Evolutionary conservation across 1,284 basidiomycete species (phyloP), one percentile per base, ranked within the genome.

Genomic region (Apiotrichum akiyoshidainum): DNA sequence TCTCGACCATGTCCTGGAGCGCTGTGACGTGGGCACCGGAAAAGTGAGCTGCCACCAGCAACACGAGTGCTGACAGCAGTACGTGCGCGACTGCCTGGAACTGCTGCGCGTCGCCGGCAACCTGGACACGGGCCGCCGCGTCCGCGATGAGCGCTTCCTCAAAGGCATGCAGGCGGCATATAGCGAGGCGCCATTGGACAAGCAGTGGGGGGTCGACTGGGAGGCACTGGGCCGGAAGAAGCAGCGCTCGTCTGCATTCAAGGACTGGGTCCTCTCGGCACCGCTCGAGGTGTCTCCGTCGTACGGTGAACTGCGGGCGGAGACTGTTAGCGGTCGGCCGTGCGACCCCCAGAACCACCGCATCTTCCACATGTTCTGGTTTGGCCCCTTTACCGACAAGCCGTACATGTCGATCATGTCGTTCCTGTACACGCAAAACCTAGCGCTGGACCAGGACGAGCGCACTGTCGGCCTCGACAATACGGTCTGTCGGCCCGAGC

Each of bases 311-410:
- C 66, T 70, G 13, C 42, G 42, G n/a, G 74, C 76, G 7, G 19
- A 17, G 3, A 31, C 26, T 31, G 26, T 7, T 7, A 7, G 3
- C 26, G 42, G 42, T 5, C 3, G 10, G 14, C 80, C 83, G 12
- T 91, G 89, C 73, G 87, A 90, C 70, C 81, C 84, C 0, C 83
- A 86, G 54, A 82, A 85, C 68, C 87, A 87, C 12, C 82, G 86
- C 34, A 78, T 90, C 51, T 90, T 89, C 78, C 89, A 91, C 78
- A 89, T 90, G 83, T 90, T 89, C 78, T 90, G 88, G 88, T 86
- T 87, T 1, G 88, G 88, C 3, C 84, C 86, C 0, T 90, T 91
- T 77, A 88, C 87, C 17, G 88, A 91, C 78, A 90, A 90, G 71
- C 88, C 88, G 2, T 91, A 91, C 78, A 81, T 87, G 63, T 86